Evolutionary conservation across 2,329 filamentous ascomycete species (phyloP), one percentile per base, ranked within the genome.

Genomic region (Blastomyces gilchristii): DNA sequence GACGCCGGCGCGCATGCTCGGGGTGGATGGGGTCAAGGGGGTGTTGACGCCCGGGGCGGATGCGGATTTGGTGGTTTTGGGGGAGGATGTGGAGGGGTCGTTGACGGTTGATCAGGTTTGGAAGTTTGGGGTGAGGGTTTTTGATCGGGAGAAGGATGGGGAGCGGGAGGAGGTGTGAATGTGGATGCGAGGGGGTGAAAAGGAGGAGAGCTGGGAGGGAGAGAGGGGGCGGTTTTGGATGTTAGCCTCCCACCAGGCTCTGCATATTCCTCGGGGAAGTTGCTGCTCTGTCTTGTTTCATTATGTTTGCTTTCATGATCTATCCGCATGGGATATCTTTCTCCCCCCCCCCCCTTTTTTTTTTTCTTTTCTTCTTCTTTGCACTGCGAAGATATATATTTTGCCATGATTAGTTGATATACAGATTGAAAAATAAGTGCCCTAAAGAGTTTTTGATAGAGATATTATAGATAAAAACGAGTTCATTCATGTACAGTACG

Each of bases 61-160:
- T 71, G 76, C 76, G 0, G 76, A 78, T 68, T 66, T 78, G 58
- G 69, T 78, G 16, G 73, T 78, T 6, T 62, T 78, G 59, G 71
- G 72, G 3, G 76, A 78, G 69, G 12, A 70, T 71, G 58, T 68
- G 70, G 25, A 73, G 73, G 18, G 64, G 9, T 73, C 68, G 11
- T 64, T 78, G 69, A 73, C 69, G 1, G 71, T 78, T 25, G 72
- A 76, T 62, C 75, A 78, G 67, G 76, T 78, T 47, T 78, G 76
- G 76, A 78, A 78, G 66, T 71, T 74, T 39, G 76, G 76, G 3
- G 70, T 72, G 3, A 76, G 74, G 68, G 75, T 77, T 57, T 72
- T 72, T 66, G 76, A 78, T 67, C 62, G 64, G 14, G 72, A 69
- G 18, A 75, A 75, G 67, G 69, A 62, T n/a, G 60, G 11, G 28